Percentiles rank a stretch among this genome's conserved stretches.
These are phyloP conservation scores for Aspergillus unguis DNA, from an alignment of 2,329 filamentous ascomycete species.

Conservation along the genomic window DNA sequence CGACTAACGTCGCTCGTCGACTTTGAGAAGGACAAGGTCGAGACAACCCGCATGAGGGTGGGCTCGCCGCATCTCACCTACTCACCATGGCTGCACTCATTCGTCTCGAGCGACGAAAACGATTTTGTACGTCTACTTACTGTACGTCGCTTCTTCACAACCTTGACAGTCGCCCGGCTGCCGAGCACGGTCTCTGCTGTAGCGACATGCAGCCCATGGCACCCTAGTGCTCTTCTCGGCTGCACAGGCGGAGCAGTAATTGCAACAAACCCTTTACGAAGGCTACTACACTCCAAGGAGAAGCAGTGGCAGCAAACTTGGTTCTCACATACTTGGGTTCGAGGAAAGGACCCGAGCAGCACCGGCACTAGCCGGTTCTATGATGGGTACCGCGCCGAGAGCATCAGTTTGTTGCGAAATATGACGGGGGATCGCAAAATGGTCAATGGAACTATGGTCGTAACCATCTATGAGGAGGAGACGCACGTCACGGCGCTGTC, in stretches of 20 bases:
- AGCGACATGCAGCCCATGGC: slow-evolving; percentile 41
- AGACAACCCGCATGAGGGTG: slow-evolving; percentile 49
- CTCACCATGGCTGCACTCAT: slow-evolving; percentile 54
- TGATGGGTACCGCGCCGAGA: slow-evolving; percentile 45
- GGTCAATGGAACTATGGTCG: slow-evolving; percentile 31
- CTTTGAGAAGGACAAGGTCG: slow-evolving; percentile 43
- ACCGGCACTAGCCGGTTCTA: slow-evolving; percentile 42
- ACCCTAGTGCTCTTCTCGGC: slow-evolving; percentile 54
- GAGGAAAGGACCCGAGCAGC: slow-evolving; percentile 22
- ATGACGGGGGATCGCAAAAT: slow-evolving; percentile 31
- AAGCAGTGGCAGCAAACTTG: slow-evolving; percentile 54
- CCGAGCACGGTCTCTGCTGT: slow-evolving; percentile 34
- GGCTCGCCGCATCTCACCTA: slow-evolving; percentile 50
- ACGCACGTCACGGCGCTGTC: slow-evolving; percentile 60
- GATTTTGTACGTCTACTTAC: slow-evolving; percentile 49
- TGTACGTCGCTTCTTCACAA: slow-evolving; percentile 52
- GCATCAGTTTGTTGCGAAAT: slow-evolving; percentile 30
- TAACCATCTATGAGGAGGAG: slow-evolving; percentile 58
- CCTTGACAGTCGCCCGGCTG: slow-evolving; percentile 49
- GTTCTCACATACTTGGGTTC: slow-evolving; percentile 57
- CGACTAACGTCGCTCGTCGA: slow-evolving; percentile 54
- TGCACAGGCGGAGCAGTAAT: slow-evolving; percentile 52
- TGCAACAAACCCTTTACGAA: slow-evolving; percentile 51
- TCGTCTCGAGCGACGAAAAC: slow-evolving; percentile 55
- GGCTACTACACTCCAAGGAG: slow-evolving; percentile 50